phyloP scores from a whole-genome alignment of 1,139 yeast species.

The Lodderomyces theae region DNA sequence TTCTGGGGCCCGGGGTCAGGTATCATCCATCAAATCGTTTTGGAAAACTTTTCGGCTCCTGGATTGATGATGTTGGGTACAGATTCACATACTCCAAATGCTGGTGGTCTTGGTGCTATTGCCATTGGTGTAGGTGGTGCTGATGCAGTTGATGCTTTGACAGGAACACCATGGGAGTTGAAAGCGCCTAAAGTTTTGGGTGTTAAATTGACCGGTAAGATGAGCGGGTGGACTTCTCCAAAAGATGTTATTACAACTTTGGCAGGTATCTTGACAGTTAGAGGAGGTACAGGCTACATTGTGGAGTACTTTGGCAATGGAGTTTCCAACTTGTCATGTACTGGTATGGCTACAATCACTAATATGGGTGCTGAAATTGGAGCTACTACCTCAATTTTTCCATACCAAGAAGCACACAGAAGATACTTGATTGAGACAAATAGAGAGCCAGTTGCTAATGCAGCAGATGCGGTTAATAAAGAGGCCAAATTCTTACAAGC shows the following conservation, averaged over 20 bases:
- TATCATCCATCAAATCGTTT: constrained; percentile 93
- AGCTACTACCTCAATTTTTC: constrained; percentile 96
- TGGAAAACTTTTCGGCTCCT: constrained; percentile 93
- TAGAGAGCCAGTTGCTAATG: constrained; percentile 76
- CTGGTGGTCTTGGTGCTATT: constrained; percentile 95
- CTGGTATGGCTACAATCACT: constrained; percentile 99
- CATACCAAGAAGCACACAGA: constrained; percentile 84
- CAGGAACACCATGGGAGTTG: constrained; percentile 99
- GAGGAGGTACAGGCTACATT: constrained; percentile 96
- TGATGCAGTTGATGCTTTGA: constrained; percentile 94
- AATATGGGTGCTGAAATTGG: constrained; percentile 99
- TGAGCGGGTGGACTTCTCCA: constrained; percentile 93
- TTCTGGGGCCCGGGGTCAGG: constrained; percentile 99
- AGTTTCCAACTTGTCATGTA: constrained; percentile 78
- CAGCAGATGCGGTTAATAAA: constrained; percentile 66
- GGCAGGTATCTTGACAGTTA: constrained; percentile 87
- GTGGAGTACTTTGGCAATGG: constrained; percentile 97
- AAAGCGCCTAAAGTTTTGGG: constrained; percentile 94
- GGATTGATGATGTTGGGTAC: constrained; percentile 97
- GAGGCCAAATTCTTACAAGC: constrained; percentile 66
- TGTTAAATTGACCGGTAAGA: constrained; percentile 81
- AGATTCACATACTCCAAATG: constrained; percentile 96
- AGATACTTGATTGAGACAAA: constrained; percentile 79
- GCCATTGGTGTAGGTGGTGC: constrained; percentile 99
- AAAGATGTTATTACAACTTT: constrained; percentile 90